Conservation (phyloP, 306 rosid species). For the Inga laurina region DNA sequence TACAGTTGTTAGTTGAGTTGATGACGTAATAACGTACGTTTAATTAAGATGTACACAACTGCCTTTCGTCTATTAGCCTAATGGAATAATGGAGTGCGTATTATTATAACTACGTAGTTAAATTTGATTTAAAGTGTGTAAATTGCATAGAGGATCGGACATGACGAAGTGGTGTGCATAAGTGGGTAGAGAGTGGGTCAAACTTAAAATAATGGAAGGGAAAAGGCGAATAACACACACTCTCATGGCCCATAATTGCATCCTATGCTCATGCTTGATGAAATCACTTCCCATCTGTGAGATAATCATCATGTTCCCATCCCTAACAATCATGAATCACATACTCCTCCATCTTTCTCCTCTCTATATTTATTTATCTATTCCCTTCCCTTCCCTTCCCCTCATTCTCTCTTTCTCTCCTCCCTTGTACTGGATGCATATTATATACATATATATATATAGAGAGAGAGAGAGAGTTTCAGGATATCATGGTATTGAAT, state of each 20-base stretch:
- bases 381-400: neutral
- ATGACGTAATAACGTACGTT: no score
- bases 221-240: conserved; percentile 46
- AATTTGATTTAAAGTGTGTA: neutral
- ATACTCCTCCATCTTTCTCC: conserved; percentile 5
- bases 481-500: neutral
- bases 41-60: no score
- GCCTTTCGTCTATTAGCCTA: neutral
- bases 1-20: neutral
- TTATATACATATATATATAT: no score
- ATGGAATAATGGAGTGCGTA: neutral
- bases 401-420: neutral
- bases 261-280: conserved; percentile 38
- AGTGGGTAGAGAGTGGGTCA: conserved; percentile 9
- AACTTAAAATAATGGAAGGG: neutral
- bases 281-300: conserved; percentile 25
- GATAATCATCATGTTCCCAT: conserved; percentile 7
- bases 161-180: conserved; percentile 4
- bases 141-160: neutral
- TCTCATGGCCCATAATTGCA: conserved; percentile 56
- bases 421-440: neutral
- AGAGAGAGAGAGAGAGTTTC: neutral
- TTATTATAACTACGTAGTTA: neutral
- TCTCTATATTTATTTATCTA: neutral
- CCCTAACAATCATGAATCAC: conserved; percentile 45